These are phyloP conservation scores for Sonneratia alba DNA, from an alignment of 345 rosid genomes.

Conservation along the genomic window DNA sequence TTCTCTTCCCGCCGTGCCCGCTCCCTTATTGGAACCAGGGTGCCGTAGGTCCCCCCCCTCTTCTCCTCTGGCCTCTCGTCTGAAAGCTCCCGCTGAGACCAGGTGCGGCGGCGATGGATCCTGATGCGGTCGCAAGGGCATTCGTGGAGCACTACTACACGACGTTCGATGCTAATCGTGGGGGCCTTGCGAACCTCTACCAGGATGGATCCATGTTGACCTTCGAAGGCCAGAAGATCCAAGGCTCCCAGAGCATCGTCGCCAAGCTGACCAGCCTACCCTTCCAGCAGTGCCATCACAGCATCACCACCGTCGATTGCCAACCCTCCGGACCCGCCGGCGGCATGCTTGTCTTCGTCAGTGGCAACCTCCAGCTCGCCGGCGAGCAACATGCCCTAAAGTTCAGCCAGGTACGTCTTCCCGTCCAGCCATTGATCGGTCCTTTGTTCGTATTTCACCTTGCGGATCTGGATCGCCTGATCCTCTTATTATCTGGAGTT, in stretches of 20 bases:
- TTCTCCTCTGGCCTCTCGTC: neutral
- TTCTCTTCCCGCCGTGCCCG: neutral
- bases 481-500: neutral
- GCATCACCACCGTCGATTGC: conserved; percentile 37
- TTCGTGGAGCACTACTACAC: conserved; percentile 91
- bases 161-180: conserved; percentile 70
- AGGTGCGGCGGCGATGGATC: conserved; percentile 48
- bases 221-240: conserved; percentile 93
- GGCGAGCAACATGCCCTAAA: conserved; percentile 47
- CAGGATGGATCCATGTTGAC: conserved; percentile 86
- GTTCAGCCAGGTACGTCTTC: conserved; percentile 32
- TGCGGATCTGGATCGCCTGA: neutral
- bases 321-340: conserved; percentile 44
- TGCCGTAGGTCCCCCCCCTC: neutral
- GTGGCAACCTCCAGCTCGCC: conserved; percentile 37
- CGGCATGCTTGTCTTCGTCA: conserved; percentile 45
- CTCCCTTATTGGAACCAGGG: neutral
- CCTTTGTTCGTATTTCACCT: neutral
- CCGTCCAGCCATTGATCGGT: neutral
- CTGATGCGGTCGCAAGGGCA: conserved; percentile 69
- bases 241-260: conserved; percentile 66
- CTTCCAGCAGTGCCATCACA: conserved; percentile 43
- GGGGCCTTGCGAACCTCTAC: conserved; percentile 54
- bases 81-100: neutral
- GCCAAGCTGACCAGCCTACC: conserved; percentile 76